Base-by-base conservation (phyloP, 2,329 filamentous ascomycete species). In the Trichoderma breve region DNA sequence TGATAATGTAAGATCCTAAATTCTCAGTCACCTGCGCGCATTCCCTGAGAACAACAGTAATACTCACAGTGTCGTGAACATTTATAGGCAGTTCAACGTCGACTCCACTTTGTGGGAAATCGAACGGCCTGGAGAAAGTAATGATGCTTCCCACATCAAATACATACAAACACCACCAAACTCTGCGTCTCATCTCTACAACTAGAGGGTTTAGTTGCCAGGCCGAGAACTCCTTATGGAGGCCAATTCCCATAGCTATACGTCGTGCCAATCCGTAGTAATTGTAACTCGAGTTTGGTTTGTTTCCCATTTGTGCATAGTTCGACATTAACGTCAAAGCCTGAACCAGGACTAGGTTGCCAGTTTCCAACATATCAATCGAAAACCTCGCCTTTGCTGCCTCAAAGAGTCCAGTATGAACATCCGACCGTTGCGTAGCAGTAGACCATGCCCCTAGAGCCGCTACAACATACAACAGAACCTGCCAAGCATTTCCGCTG, bases 221-320 rank as follows among this genome's bases (percentile, higher is more conserved):
- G 18, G 43, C 43, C 3, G 43, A 47, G 18, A 83, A 77, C 72
- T 86, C 85, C 12, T 82, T 81, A 73, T 86, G 84, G 0, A 86
- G 79, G 0, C 84, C 84, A 18, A 86, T 74, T 1, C 84, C 83
- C 14, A 86, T 79, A 0, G 84, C 84, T 80, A 86, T 83, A n/a
- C 84, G 79, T 6, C 82, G 80, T 5, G 84, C 84, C 18, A 86
- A 80, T 3, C 84, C 84, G 30, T 85, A 79, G 58, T 84, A 84
- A 72, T 84, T 86, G 70, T 83, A 85, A 7, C 84, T 83, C 0
- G 83, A 85, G 71, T 86, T 86, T 12, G 84, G 84, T 24, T 84
- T 81, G 74, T 86, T 83, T 28, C 82, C 80, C 73, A 85, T 85
- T 72, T 86, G 84, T 11, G 84, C 79, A 72, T 85, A 83, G 47